Conservation (phyloP, 2,329 filamentous ascomycete genomes). For the Escovopsis sp. region DNA sequence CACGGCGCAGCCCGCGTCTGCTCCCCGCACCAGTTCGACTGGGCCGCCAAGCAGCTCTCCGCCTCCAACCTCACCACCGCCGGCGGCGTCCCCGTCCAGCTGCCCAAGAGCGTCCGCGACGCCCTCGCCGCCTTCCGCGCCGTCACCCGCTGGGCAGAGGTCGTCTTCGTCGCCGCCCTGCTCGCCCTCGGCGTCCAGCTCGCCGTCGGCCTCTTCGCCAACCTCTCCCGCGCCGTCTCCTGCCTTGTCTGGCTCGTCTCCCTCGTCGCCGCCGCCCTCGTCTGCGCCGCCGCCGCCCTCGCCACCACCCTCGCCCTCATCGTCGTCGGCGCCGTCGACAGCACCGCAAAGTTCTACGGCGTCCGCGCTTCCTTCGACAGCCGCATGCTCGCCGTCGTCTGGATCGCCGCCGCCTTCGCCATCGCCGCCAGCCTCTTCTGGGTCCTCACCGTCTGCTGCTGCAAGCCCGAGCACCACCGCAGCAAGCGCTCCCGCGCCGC, state of each 20-base stretch:
- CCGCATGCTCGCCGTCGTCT: constrained; percentile 56
- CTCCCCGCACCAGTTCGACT: constrained; percentile 57
- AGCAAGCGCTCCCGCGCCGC: constrained; percentile 18
- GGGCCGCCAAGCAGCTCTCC: constrained; percentile 59
- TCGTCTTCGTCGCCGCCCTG: constrained; percentile 64
- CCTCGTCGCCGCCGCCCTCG: constrained; percentile 38
- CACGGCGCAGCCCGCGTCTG: constrained; percentile 43
- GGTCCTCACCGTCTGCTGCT: constrained; percentile 86
- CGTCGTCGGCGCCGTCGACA: constrained; percentile 39
- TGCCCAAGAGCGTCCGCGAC: constrained; percentile 52
- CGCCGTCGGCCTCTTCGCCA: constrained; percentile 64
- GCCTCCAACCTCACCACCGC: constrained; percentile 35
- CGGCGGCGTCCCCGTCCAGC: constrained; percentile 39
- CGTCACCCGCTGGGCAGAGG: constrained; percentile 68
- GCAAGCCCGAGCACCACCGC: constrained; percentile 36
- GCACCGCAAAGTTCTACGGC: constrained; percentile 54
- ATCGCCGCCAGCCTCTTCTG: constrained; percentile 73
- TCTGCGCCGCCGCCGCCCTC: constrained; percentile 52
- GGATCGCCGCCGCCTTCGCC: constrained; percentile 68
- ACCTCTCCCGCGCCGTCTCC: constrained; percentile 68
- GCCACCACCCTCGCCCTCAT: constrained; percentile 60
- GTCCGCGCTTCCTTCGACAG: constrained; percentile 53
- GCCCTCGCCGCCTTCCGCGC: constrained; percentile 60
- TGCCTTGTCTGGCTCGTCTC: constrained; percentile 71
- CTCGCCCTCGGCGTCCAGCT: constrained; percentile 56